Conservation (phyloP, 2,329 filamentous ascomycete species). For the Colletotrichum musae region DNA sequence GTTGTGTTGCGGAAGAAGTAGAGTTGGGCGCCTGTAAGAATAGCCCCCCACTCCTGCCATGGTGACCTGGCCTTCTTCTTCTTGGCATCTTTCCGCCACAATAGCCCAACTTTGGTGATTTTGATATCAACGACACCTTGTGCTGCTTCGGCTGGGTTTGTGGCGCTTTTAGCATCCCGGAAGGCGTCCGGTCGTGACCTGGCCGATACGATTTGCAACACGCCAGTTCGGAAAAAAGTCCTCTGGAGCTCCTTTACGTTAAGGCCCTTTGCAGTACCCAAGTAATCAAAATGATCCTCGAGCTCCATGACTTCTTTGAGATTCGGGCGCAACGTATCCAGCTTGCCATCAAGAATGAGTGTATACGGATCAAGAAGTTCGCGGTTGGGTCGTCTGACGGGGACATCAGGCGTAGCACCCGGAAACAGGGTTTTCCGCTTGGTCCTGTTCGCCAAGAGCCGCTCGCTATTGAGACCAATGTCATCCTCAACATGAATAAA, state of each 20-base stretch:
- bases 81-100: conserved; percentile 95
- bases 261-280: conserved; percentile 81
- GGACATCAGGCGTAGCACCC: conserved; percentile 72
- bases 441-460: conserved; percentile 78
- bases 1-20: conserved; percentile 96
- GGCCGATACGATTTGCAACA: conserved; percentile 95
- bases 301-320: conserved; percentile 93
- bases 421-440: conserved; percentile 80
- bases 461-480: conserved; percentile 82
- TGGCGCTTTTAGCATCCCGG: conserved; percentile 87
- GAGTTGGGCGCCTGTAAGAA: conserved; percentile 95
- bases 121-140: conserved; percentile 97
- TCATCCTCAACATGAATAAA: conserved; percentile 99
- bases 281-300: conserved; percentile 92
- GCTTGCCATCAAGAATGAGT: conserved; percentile 89
- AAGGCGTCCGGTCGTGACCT: conserved; percentile 95
- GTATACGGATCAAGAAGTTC: conserved; percentile 97
- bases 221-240: conserved; percentile 91
- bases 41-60: conserved; percentile 99
- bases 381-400: conserved; percentile 73
- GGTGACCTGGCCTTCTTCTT: conserved; percentile 95
- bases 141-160: conserved; percentile 88
- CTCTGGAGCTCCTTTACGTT: conserved; percentile 88
- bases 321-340: conserved; percentile 86
- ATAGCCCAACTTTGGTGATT: conserved; percentile 92